These are phyloP conservation scores for Crithidia sp. DNA, from an alignment of 208 protist species.

Conservation along the genomic window DNA sequence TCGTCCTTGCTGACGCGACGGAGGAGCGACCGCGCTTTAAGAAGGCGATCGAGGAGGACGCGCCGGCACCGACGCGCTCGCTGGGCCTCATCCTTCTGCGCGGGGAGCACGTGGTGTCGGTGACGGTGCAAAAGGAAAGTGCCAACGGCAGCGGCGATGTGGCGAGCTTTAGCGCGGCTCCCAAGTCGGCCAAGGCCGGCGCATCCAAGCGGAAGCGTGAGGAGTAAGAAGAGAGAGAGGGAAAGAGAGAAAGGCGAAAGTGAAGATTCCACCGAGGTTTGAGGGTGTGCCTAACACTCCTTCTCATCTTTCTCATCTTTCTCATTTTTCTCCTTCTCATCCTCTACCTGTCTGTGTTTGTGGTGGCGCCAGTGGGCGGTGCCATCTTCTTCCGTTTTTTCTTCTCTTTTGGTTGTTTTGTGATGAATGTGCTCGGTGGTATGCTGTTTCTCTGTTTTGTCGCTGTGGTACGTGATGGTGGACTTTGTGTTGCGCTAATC, in stretches of 20 bases:
- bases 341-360: no score
- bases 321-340: no score
- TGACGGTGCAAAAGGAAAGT: constrained; percentile 57
- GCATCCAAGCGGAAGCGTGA: constrained; percentile 45
- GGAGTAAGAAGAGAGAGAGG: constrained; percentile 8
- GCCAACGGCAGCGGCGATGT: constrained; percentile 5
- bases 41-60: constrained; percentile 68
- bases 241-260: background rate
- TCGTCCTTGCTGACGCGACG: constrained; percentile 65
- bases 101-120: constrained; percentile 85
- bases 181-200: constrained; percentile 43
- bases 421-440: no score
- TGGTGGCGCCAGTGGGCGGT: no score
- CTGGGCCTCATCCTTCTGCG: constrained; percentile 83
- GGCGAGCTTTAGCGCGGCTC: constrained; percentile 45
- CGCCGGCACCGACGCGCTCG: constrained; percentile 46
- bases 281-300: no score
- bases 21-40: constrained; percentile 74
- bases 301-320: no score
- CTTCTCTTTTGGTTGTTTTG: no score
- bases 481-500: no score
- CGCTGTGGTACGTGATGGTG: no score
- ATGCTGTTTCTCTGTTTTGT: no score
- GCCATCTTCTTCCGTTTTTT: no score
- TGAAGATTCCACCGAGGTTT: background rate